Evolutionary conservation across 805 yeast species (phyloP).

Genomic region (Blastobotrys muscicola): DNA sequence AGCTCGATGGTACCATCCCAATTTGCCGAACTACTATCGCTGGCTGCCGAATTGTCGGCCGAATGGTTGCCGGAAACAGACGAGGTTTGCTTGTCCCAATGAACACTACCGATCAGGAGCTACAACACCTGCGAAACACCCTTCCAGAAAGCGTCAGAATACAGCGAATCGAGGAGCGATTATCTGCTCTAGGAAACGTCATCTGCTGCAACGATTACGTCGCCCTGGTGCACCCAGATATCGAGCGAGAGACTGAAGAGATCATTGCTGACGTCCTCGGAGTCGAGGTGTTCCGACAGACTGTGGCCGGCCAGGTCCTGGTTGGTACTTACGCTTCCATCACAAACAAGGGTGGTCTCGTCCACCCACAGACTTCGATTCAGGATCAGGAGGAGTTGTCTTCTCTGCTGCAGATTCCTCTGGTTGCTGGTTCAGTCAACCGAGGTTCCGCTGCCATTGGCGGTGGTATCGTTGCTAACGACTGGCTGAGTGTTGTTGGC

Average conservation of each 20-base stretch:
- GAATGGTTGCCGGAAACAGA: conserved; percentile 98
- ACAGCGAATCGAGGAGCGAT: conserved; percentile 95
- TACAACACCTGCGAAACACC: conserved; percentile 93
- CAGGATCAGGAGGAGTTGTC: conserved; percentile 98
- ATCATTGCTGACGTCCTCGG: conserved; percentile 95
- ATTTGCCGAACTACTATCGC: conserved; percentile 96
- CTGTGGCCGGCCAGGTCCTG: conserved; percentile 94
- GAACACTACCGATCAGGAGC: conserved; percentile 96
- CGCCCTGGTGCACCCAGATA: conserved; percentile 97
- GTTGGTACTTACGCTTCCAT: conserved; percentile 95
- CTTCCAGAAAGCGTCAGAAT: conserved; percentile 92
- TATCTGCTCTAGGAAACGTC: conserved; percentile 94
- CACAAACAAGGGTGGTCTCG: conserved; percentile 96
- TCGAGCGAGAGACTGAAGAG: conserved; percentile 98
- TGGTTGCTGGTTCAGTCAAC: conserved; percentile 97
- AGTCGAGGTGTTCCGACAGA: conserved; percentile 98
- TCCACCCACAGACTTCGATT: conserved; percentile 93
- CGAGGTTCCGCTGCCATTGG: conserved; percentile 97
- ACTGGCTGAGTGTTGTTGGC: conserved; percentile 96
- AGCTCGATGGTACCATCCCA: conserved; percentile 92
- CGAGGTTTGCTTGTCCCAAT: conserved; percentile 95
- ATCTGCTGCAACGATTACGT: conserved; percentile 98
- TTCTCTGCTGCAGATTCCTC: conserved; percentile 89
- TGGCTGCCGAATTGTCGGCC: conserved; percentile 94
- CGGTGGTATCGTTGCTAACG: conserved; percentile 98